These are phyloP conservation scores for Ophiocordyceps camponoti-leonardi DNA, from an alignment of 2,329 filamentous ascomycete species.

Conservation along the genomic window DNA sequence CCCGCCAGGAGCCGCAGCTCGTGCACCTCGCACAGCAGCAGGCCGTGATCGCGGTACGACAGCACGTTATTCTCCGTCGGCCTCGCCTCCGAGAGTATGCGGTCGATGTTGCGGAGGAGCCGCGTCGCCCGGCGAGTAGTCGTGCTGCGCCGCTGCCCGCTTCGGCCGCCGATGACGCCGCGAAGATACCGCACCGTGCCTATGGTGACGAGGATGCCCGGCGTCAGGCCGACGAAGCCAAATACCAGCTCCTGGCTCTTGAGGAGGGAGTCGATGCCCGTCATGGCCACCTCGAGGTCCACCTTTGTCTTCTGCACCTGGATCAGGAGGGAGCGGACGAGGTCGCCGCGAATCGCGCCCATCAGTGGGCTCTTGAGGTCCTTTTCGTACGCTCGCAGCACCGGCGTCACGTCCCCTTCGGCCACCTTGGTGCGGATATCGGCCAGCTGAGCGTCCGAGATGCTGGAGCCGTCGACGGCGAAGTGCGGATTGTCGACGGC, in stretches of 20 bases:
- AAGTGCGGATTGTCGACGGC: conserved; percentile 63
- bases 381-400: conserved; percentile 79
- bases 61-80: conserved; percentile 57
- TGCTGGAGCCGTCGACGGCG: conserved; percentile 26
- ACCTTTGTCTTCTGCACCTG: conserved; percentile 99
- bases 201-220: conserved; percentile 75
- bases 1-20: conserved; percentile 47
- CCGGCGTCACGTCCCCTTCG: conserved; percentile 84
- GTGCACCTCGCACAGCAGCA: conserved; percentile 81
- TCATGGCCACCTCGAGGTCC: conserved; percentile 89
- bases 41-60: conserved; percentile 81
- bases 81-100: conserved; percentile 53
- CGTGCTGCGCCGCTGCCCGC: conserved; percentile 45
- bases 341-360: conserved; percentile 69
- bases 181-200: conserved; percentile 57
- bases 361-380: conserved; percentile 69
- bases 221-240: conserved; percentile 89
- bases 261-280: conserved; percentile 82
- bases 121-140: conserved; percentile 56
- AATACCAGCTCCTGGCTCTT: conserved; percentile 97
- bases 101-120: conserved; percentile 75
- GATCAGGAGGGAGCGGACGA: conserved; percentile 80
- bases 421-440: conserved; percentile 65
- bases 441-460: conserved; percentile 53
- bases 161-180: conserved; percentile 51